These are phyloP conservation scores for Cryphonectria radicalis DNA, from an alignment of 2,329 filamentous ascomycete species.

Conservation along the genomic window DNA sequence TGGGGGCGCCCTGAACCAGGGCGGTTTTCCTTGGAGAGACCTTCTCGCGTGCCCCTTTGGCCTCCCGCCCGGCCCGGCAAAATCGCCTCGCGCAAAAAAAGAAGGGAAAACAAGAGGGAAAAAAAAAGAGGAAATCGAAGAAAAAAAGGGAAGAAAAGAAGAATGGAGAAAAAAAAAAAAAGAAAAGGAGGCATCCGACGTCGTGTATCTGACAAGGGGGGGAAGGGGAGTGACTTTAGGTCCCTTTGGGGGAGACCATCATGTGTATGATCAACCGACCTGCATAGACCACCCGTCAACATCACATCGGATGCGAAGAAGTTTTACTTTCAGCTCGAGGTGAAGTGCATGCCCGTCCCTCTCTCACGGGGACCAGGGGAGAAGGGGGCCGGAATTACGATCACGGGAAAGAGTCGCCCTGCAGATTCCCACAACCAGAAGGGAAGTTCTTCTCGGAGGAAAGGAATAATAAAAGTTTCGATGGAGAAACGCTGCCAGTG, in stretches of 20 bases:
- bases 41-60: neutral
- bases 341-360: neutral
- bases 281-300: neutral
- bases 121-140: neutral
- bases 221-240: neutral
- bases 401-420: neutral
- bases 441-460: neutral
- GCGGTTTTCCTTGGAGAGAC: neutral
- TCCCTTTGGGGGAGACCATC: neutral
- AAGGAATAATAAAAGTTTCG: neutral
- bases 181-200: conserved; percentile 7
- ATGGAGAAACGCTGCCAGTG: neutral
- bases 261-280: neutral
- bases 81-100: neutral
- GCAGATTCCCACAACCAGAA: neutral
- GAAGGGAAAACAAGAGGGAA: no score
- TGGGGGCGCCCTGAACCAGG: conserved; percentile 8
- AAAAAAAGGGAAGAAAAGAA: no score
- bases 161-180: no score
- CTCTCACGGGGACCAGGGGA: neutral
- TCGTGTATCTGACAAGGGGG: neutral
- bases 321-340: neutral
- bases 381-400: neutral
- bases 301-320: neutral
- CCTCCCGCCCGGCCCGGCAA: neutral